These are phyloP conservation scores for Colletotrichum somersetense DNA, from an alignment of 2,329 filamentous ascomycete species.

Conservation along the genomic window DNA sequence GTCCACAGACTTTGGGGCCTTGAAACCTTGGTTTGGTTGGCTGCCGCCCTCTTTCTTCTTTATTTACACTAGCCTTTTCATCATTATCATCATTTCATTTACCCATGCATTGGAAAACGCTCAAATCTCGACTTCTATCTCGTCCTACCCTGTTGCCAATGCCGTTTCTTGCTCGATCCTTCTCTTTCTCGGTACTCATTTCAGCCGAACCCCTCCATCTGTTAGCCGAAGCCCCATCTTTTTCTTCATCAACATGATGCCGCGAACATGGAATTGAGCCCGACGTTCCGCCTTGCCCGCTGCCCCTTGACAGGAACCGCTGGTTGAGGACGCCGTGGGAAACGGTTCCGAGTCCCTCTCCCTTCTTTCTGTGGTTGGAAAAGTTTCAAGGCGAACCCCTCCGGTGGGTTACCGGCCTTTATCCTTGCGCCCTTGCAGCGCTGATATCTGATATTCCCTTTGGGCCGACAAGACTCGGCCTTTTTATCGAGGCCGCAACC, in stretches of 20 bases:
- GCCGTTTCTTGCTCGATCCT: background rate
- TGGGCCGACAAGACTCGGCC: background rate
- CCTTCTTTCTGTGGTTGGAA: background rate
- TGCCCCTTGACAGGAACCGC: background rate
- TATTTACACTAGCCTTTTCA: too few relatives aligned
- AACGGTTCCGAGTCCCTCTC: background rate
- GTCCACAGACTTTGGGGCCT: slow-evolving; percentile 16
- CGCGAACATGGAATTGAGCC: background rate
- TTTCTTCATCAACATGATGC: background rate
- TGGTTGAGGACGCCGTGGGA: background rate
- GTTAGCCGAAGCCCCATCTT: background rate
- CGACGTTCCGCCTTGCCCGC: too few relatives aligned
- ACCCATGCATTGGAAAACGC: background rate
- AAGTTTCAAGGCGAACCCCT: background rate
- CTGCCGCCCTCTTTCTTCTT: background rate
- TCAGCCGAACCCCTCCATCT: background rate
- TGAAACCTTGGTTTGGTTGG: slow-evolving; percentile 23
- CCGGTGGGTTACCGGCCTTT: too few relatives aligned
- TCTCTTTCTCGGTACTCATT: background rate
- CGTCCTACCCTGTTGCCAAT: background rate
- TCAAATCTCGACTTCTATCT: background rate
- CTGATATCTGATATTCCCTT: background rate
- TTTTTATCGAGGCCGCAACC: background rate
- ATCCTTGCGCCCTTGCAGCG: background rate
- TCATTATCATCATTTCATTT: background rate